Evolutionary conservation across 2,329 filamentous ascomycete species (phyloP).

Genomic region (Paecilomyces fulvus): DNA sequence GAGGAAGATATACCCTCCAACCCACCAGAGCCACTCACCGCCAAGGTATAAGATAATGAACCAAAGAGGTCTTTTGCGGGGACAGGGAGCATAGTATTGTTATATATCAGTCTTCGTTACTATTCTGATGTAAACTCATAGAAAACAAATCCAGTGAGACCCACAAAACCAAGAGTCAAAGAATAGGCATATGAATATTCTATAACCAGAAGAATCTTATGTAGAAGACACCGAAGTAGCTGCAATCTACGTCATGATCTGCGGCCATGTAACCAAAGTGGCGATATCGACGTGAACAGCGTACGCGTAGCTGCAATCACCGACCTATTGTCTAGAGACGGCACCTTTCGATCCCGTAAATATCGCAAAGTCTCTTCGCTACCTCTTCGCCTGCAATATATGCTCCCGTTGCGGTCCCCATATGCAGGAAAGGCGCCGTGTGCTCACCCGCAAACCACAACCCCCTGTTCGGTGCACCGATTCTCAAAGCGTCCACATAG

Average conservation of each 20-base stretch:
- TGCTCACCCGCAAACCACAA: constrained; percentile 36
- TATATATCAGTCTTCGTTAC: neutral
- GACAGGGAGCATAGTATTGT: neutral
- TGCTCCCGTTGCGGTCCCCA: neutral
- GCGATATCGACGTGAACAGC: too few species aligned
- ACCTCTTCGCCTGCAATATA: neutral
- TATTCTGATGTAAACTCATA: neutral
- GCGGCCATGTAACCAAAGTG: too few species aligned
- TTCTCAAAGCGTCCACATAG: neutral
- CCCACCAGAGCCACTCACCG: neutral
- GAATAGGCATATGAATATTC: neutral
- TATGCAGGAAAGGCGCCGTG: neutral
- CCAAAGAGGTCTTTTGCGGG: neutral
- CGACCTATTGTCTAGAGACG: neutral
- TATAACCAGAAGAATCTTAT: neutral
- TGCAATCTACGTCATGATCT: too few species aligned
- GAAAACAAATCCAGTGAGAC: neutral
- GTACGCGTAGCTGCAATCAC: too few species aligned
- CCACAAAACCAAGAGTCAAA: neutral
- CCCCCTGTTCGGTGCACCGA: neutral
- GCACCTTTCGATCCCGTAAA: neutral
- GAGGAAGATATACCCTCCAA: constrained; percentile 11
- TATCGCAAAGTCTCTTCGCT: neutral
- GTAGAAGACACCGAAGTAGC: neutral
- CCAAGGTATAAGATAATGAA: neutral